Percentiles rank a stretch among this genome's conserved stretches.
These are phyloP conservation scores for Malus sylvestris DNA, from an alignment of 306 rosid species.

Conservation along the genomic window DNA sequence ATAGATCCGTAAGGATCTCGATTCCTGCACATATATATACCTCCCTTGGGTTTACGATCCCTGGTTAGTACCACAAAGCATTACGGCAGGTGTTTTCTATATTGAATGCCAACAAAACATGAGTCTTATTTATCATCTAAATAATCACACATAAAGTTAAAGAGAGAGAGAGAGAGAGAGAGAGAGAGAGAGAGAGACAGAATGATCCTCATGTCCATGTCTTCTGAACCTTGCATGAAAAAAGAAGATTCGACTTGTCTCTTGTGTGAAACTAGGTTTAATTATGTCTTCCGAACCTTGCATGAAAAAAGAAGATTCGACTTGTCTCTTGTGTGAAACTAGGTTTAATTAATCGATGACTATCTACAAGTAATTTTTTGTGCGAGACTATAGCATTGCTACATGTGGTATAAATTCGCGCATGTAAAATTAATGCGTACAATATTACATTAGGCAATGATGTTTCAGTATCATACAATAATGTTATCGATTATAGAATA, in stretches of 20 bases:
- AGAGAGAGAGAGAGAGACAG: not conserved
- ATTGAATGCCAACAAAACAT: not conserved
- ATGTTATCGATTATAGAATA: too few relatives aligned
- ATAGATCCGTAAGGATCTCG: too few relatives aligned
- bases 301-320: not conserved
- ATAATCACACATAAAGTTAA: not conserved
- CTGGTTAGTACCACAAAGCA: not conserved
- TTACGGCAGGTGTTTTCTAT: not conserved
- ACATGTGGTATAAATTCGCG: too few relatives aligned
- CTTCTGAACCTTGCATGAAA: not conserved
- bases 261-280: not conserved
- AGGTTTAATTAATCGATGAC: not conserved
- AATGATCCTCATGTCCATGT: not conserved
- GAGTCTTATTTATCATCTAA: not conserved
- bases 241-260: slow-evolving; percentile 1
- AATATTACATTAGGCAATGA: too few relatives aligned
- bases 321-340: not conserved
- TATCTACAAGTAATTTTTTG: too few relatives aligned
- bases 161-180: not conserved
- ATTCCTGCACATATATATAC: not conserved
- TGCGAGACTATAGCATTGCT: not conserved
- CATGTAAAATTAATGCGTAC: too few relatives aligned
- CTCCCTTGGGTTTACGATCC: slow-evolving; percentile 19
- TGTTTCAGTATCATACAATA: too few relatives aligned
- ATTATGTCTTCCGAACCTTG: not conserved